Conservation (phyloP, 164 flowering plant species). For the Litsea cubeba region DNA sequence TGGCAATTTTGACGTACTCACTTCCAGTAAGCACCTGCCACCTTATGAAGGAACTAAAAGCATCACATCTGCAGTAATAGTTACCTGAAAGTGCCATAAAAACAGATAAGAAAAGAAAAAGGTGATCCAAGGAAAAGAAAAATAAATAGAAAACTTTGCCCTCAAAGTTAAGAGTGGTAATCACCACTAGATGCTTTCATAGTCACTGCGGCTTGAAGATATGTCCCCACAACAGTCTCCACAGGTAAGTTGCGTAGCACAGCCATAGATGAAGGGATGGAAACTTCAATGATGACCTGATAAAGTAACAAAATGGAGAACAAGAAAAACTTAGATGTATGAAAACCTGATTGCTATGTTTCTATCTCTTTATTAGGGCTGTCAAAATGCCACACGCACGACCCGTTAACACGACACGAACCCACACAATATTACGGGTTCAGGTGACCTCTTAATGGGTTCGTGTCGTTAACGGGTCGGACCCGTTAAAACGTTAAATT, state of each 20-base stretch:
- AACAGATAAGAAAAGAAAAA: neutral
- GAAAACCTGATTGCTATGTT: neutral
- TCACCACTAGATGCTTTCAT: slow-evolving; percentile 71
- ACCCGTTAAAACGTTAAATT: too few species aligned
- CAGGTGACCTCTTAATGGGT: too few species aligned
- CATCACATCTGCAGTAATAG: slow-evolving; percentile 69
- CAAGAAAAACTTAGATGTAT: too few species aligned
- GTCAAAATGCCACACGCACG: too few species aligned
- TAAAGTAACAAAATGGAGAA: neutral
- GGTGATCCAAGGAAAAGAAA: neutral
- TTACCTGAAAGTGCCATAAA: slow-evolving; percentile 36
- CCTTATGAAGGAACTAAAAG: slow-evolving; percentile 53
- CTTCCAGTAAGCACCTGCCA: slow-evolving; percentile 62
- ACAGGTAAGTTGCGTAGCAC: slow-evolving; percentile 74
- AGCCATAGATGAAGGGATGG: slow-evolving; percentile 63
- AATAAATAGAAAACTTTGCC: neutral
- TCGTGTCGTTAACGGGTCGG: too few species aligned
- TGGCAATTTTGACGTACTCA: slow-evolving; percentile 54
- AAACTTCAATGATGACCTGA: slow-evolving; percentile 70
- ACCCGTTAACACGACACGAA: too few species aligned
- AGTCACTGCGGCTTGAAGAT: slow-evolving; percentile 81
- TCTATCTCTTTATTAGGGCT: neutral
- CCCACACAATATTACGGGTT: too few species aligned
- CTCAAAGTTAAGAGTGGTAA: slow-evolving; percentile 3
- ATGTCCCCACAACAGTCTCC: slow-evolving; percentile 76